Percentiles rank a stretch among this genome's conserved stretches.
phyloP scores from a whole-genome alignment of 2,329 filamentous ascomycete species.

The Lecanosticta acicola region DNA sequence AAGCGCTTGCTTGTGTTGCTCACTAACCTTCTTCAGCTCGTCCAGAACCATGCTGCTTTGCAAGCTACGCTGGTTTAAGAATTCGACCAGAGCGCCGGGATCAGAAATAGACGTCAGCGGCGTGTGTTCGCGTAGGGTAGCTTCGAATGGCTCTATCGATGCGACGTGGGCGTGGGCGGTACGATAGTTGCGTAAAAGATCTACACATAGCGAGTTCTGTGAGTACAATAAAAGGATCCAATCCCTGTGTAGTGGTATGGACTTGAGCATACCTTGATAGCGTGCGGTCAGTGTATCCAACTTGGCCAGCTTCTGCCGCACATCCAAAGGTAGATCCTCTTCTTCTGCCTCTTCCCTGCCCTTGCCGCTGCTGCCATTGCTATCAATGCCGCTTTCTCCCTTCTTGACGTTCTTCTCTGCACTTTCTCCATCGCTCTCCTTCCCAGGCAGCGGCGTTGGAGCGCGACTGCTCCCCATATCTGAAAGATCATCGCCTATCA shows the following conservation, averaged over 20 bases:
- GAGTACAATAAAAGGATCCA: conserved; percentile 27
- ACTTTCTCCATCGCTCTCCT: conserved; percentile 10
- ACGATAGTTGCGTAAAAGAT: conserved; percentile 84
- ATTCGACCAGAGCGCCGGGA: conserved; percentile 77
- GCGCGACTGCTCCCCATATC: conserved; percentile 52
- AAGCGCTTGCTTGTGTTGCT: conserved; percentile 31
- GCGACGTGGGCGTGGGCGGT: conserved; percentile 82
- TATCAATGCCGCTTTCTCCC: conserved; percentile 25
- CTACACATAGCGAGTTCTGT: conserved; percentile 43
- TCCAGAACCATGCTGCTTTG: conserved; percentile 92
- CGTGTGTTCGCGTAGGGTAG: conserved; percentile 83
- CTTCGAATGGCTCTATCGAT: conserved; percentile 89
- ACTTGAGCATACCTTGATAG: conserved; percentile 62
- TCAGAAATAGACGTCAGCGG: conserved; percentile 85
- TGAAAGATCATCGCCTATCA: conserved; percentile 76
- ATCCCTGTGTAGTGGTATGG: conserved; percentile 20
- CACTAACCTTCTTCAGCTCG: conserved; percentile 79
- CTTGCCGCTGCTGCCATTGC: conserved; percentile 16
- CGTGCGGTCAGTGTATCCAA: conserved; percentile 85
- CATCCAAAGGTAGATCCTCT: conserved; percentile 63
- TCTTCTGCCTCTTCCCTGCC: conserved; percentile 28
- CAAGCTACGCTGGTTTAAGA: conserved; percentile 76
- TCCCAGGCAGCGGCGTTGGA: conserved; percentile 49
- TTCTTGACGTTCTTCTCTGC: conserved; percentile 19
- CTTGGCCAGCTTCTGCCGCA: conserved; percentile 70